Evolutionary conservation across 345 rosid genomes (phyloP).

Genomic region (Dimocarpus longan): DNA sequence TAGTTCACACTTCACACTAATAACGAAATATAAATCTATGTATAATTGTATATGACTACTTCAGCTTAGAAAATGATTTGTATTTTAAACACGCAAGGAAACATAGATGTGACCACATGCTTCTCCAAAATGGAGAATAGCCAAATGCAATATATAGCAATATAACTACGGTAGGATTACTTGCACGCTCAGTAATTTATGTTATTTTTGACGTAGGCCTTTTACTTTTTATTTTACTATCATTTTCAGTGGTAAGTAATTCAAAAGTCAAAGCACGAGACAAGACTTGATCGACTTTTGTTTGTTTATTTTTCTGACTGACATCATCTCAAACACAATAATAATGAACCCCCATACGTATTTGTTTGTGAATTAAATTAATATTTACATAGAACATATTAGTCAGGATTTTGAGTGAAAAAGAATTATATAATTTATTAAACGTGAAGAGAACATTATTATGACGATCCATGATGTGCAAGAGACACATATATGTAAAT

Average conservation of each 20-base stretch:
- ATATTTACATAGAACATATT: no score
- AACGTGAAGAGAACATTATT: constrained; percentile 11
- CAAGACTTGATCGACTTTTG: background rate
- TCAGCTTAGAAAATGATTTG: no score
- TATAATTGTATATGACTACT: no score
- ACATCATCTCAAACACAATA: background rate
- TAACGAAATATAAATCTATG: no score
- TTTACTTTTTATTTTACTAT: background rate
- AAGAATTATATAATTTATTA: background rate
- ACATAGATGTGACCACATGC: no score
- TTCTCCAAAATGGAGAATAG: no score
- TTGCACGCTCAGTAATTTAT: constrained; percentile 8
- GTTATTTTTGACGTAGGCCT: background rate
- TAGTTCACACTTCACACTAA: no score
- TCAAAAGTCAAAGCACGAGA: background rate
- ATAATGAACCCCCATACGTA: no score
- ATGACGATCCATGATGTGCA: constrained; percentile 2
- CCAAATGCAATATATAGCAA: no score
- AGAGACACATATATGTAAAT: background rate
- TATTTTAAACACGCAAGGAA: no score
- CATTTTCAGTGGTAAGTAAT: background rate
- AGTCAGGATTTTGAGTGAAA: background rate
- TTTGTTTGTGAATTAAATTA: no score
- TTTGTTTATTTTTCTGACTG: background rate
- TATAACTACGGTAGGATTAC: background rate